These are phyloP conservation scores for Debaryomycetaceae sp. DNA, from an alignment of 1,139 yeast species.

Conservation along the genomic window DNA sequence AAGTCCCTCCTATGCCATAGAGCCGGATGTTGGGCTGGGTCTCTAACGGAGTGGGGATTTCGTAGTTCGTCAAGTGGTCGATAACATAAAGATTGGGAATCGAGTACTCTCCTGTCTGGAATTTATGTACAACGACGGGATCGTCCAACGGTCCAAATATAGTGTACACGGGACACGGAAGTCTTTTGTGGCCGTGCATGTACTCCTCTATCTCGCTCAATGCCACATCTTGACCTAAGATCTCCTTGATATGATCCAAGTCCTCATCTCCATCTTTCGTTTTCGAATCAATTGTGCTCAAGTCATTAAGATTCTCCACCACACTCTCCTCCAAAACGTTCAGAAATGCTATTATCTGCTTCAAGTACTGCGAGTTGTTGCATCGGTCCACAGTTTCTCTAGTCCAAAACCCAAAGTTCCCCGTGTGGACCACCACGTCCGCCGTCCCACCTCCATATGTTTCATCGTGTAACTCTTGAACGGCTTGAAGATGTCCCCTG, in stretches of 20 bases:
- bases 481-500: slow-evolving; percentile 29
- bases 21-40: slow-evolving; percentile 47
- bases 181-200: slow-evolving; percentile 40
- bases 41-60: slow-evolving; percentile 33
- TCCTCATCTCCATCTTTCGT: slow-evolving; percentile 8
- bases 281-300: slow-evolving; percentile 29
- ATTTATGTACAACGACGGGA: slow-evolving; percentile 58
- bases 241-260: background rate
- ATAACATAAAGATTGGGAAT: slow-evolving; percentile 59
- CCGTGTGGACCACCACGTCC: slow-evolving; percentile 60
- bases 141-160: slow-evolving; percentile 78
- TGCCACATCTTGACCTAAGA: slow-evolving; percentile 17
- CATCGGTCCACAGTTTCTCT: slow-evolving; percentile 47
- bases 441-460: slow-evolving; percentile 10
- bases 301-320: slow-evolving; percentile 44
- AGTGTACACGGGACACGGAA: slow-evolving; percentile 70
- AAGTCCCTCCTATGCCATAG: slow-evolving; percentile 71
- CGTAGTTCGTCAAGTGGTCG: slow-evolving; percentile 52
- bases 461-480: slow-evolving; percentile 16
- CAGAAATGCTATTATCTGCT: slow-evolving; percentile 69
- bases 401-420: slow-evolving; percentile 78
- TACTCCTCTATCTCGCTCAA: slow-evolving; percentile 56
- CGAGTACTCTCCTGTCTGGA: slow-evolving; percentile 49
- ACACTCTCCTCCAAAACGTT: slow-evolving; percentile 51
- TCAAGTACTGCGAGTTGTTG: slow-evolving; percentile 52